phyloP scores from a whole-genome alignment of 192 early-diverging fungal genomes.

The Radiomyces spectabilis region DNA sequence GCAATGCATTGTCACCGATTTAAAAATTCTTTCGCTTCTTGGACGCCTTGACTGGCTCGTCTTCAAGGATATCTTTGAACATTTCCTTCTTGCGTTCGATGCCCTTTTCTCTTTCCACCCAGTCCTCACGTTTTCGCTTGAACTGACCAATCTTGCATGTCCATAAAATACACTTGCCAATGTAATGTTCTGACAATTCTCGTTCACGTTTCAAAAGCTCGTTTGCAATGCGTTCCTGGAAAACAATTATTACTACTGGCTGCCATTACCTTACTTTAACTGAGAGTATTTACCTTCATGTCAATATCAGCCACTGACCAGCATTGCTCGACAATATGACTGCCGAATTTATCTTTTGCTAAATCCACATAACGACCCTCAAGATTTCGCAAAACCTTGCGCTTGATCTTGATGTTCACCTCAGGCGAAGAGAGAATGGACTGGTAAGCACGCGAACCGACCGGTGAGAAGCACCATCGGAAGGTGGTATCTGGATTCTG shows the following conservation, averaged over 20 bases:
- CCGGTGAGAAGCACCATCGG: conserved; percentile 56
- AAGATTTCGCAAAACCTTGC: conserved; percentile 54
- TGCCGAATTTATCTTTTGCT: conserved; percentile 67
- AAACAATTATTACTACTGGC: no score
- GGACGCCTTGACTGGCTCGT: conserved; percentile 4
- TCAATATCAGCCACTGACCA: conserved; percentile 68
- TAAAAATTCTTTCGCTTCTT: conserved; percentile 9
- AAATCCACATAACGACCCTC: conserved; percentile 49
- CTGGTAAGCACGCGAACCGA: conserved; percentile 71
- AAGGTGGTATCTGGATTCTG: conserved; percentile 36
- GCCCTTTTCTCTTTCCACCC: conserved; percentile 67
- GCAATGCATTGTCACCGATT: no score
- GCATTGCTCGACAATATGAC: conserved; percentile 72
- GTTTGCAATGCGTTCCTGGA: conserved; percentile 59
- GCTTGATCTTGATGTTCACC: conserved; percentile 56
- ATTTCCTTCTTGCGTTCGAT: conserved; percentile 66
- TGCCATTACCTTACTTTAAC: no score
- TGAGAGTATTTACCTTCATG: conserved; percentile 47
- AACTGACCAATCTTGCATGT: conserved; percentile 75
- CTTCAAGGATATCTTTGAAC: conserved; percentile 73
- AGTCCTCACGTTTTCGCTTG: conserved; percentile 67
- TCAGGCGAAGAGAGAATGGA: conserved; percentile 48
- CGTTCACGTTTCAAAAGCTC: conserved; percentile 55
- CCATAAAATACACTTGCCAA: conserved; percentile 67
- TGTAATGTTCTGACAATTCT: conserved; percentile 49